Evolutionary conservation across 1,139 yeast species (phyloP).

Genomic region (Zygoascus meyerae): DNA sequence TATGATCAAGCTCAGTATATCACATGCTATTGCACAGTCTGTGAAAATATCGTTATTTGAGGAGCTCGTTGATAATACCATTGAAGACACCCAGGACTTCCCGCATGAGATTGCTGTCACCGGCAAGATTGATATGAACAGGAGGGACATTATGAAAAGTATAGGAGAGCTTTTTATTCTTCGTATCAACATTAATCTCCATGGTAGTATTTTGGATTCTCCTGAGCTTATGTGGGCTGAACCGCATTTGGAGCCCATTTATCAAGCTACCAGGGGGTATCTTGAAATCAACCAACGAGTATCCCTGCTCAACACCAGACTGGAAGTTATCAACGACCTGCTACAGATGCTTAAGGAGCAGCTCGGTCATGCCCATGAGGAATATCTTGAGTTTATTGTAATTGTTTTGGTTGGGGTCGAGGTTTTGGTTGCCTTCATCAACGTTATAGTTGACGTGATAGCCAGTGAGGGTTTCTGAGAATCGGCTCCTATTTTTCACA

Average conservation of each 20-base stretch:
- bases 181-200: conserved; percentile 75
- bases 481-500: neutral
- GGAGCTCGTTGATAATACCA: conserved; percentile 90
- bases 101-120: conserved; percentile 93
- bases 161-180: conserved; percentile 92
- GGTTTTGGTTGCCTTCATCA: conserved; percentile 79
- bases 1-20: conserved; percentile 84
- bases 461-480: conserved; percentile 9
- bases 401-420: conserved; percentile 91
- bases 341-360: conserved; percentile 95
- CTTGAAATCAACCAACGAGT: conserved; percentile 91
- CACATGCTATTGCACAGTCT: conserved; percentile 90
- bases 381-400: conserved; percentile 86
- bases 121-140: conserved; percentile 90
- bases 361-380: conserved; percentile 80
- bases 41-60: conserved; percentile 92
- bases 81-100: conserved; percentile 93
- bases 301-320: conserved; percentile 76
- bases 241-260: conserved; percentile 93
- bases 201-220: conserved; percentile 91
- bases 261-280: conserved; percentile 93
- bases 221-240: conserved; percentile 99
- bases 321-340: conserved; percentile 89
- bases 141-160: conserved; percentile 92
- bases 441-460: conserved; percentile 35